Evolutionary conservation across 805 yeast genomes (phyloP).

Genomic region (Zygotorulaspora florentina): DNA sequence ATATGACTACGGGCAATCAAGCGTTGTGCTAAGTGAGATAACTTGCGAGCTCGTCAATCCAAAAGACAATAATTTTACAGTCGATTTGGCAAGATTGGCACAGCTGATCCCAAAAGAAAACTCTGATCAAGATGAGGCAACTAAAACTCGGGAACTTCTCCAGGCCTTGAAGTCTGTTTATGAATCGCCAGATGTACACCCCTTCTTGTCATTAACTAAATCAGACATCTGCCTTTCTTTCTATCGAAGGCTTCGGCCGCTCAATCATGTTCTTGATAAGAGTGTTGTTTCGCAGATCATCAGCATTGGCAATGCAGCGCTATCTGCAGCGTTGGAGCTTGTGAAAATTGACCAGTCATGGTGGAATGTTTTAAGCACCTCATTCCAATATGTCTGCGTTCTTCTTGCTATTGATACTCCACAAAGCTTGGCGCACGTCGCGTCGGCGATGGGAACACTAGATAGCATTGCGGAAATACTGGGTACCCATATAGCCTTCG

Average conservation of each 20-base stretch:
- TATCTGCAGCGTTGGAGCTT: slow-evolving; percentile 7
- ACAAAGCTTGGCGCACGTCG: slow-evolving; percentile 12
- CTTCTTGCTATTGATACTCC: slow-evolving; percentile 14
- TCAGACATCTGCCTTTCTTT: slow-evolving; percentile 11
- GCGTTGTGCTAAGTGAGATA: slow-evolving; percentile 6
- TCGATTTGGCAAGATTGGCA: slow-evolving; percentile 6
- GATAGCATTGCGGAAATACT: slow-evolving; percentile 6
- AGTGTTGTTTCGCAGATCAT: slow-evolving; percentile 10
- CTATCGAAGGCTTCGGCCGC: slow-evolving; percentile 12
- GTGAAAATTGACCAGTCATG: slow-evolving; percentile 8
- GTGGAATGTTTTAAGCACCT: slow-evolving; percentile 15
- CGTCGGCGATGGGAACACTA: slow-evolving; percentile 6
- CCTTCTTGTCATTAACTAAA: slow-evolving; percentile 10
- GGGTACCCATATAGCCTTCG: slow-evolving; percentile 10
- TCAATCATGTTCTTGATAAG: slow-evolving; percentile 8
- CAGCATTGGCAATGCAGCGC: slow-evolving; percentile 8
- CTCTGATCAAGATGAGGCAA: not conserved
- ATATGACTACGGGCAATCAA: slow-evolving; percentile 14
- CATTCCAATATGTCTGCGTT: slow-evolving; percentile 13
- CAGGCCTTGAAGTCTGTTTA: slow-evolving; percentile 4
- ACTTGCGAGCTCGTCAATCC: slow-evolving; percentile 8
- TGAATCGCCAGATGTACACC: slow-evolving; percentile 7
- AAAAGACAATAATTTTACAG: slow-evolving; percentile 3
- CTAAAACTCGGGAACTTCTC: not conserved
- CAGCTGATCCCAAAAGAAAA: slow-evolving; percentile 9